phyloP scores from a whole-genome alignment of 2,329 filamentous ascomycete genomes.

The Epicoccum nigrum region DNA sequence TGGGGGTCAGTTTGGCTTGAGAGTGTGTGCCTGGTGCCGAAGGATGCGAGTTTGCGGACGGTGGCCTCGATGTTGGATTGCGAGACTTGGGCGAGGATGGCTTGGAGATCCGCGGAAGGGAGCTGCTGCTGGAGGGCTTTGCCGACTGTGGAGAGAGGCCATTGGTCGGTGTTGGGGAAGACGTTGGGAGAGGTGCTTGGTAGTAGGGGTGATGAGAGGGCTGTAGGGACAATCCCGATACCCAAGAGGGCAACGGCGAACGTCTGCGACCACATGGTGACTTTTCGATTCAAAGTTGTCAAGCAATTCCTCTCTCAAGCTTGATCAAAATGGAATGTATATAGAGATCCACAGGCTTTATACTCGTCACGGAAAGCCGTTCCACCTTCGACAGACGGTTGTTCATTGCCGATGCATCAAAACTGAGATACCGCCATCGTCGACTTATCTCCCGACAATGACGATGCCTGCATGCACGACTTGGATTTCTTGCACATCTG shows the following conservation, averaged over 20 bases:
- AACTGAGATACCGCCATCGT: constrained; percentile 1
- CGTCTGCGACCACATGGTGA: constrained; percentile 20
- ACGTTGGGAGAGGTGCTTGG: constrained; percentile 19
- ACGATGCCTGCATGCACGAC: constrained; percentile 20
- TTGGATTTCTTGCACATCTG: constrained; percentile 15
- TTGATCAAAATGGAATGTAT: no score
- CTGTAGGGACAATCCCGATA: constrained; percentile 7
- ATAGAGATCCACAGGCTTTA: no score
- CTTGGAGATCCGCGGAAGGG: constrained; percentile 46
- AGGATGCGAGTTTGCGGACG: constrained; percentile 58
- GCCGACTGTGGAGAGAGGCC: constrained; percentile 46
- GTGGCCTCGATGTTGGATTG: constrained; percentile 54
- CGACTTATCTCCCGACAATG: constrained; percentile 11
- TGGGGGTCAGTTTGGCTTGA: constrained; percentile 57
- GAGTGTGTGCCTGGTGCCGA: constrained; percentile 61
- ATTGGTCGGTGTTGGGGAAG: constrained; percentile 30
- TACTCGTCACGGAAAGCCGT: neutral
- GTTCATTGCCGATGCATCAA: constrained; percentile 19
- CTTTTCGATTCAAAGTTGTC: no score
- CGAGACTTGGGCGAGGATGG: constrained; percentile 46
- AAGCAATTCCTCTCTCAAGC: no score
- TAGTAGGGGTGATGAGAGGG: constrained; percentile 21
- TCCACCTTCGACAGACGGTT: neutral
- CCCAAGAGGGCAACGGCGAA: constrained; percentile 12
- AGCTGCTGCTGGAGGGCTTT: constrained; percentile 42